Conservation (phyloP, 78 protist species). For the Tieghemostelium lacteum region DNA sequence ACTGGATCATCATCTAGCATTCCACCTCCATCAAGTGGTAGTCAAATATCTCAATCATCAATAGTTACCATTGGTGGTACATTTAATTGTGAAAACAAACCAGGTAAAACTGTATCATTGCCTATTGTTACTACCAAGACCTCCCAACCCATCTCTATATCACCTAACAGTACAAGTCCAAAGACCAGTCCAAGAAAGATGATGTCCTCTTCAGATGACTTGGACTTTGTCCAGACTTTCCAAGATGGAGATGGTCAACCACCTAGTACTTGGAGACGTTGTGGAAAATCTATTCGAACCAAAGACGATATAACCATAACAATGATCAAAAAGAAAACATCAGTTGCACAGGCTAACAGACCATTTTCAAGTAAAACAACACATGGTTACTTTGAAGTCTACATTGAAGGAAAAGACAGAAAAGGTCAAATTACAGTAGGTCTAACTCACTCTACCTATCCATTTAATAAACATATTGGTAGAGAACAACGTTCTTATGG, state of each 20-base stretch:
- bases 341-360: slow-evolving; percentile 43
- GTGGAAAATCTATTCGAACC: slow-evolving; percentile 41
- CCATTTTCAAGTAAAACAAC: slow-evolving; percentile 34
- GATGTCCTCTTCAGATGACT: slow-evolving; percentile 21
- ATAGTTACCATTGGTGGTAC: background rate
- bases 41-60: background rate
- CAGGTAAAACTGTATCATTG: background rate
- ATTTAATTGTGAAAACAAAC: background rate
- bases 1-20: slow-evolving; percentile 17
- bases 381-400: slow-evolving; percentile 57
- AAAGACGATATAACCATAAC: slow-evolving; percentile 37
- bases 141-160: background rate
- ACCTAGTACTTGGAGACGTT: slow-evolving; percentile 57
- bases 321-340: slow-evolving; percentile 54
- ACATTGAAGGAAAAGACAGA: slow-evolving; percentile 53
- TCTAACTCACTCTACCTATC: slow-evolving; percentile 28
- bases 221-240: slow-evolving; percentile 15
- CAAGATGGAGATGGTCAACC: slow-evolving; percentile 52
- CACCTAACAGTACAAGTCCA: slow-evolving; percentile 46
- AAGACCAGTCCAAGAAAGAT: slow-evolving; percentile 11
- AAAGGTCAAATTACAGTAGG: slow-evolving; percentile 58
- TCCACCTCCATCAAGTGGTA: slow-evolving; percentile 21
- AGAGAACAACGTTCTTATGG: slow-evolving; percentile 52
- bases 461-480: slow-evolving; percentile 60
- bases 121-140: slow-evolving; percentile 1